Percentiles rank a stretch among this genome's conserved stretches.
Evolutionary conservation across 306 rosid species (phyloP).

Genomic region (Heteromeles arbutifolia): DNA sequence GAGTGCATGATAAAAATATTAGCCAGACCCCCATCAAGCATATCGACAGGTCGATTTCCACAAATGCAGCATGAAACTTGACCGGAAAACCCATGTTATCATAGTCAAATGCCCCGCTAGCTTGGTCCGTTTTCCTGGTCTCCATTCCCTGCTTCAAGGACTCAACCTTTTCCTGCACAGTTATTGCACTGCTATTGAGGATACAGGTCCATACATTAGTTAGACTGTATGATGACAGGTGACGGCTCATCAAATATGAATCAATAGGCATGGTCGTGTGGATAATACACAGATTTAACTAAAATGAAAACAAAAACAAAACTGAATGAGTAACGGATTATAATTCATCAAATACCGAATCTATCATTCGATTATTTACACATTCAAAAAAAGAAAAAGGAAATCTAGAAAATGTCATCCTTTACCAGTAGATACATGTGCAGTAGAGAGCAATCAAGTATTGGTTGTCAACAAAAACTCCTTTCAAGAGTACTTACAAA

Average conservation of each 20-base stretch:
- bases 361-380: not conserved
- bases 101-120: slow-evolving; percentile 18
- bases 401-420: not conserved
- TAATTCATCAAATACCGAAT: not conserved
- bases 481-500: slow-evolving; percentile 3
- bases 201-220: not conserved
- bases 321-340: not conserved
- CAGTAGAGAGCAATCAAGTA: not conserved
- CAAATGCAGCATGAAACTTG: slow-evolving; percentile 11
- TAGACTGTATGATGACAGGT: not conserved
- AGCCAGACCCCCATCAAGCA: not conserved
- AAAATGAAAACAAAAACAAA: not conserved
- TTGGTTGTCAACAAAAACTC: not conserved
- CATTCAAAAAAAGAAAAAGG: not conserved
- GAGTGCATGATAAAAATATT: not conserved
- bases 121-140: slow-evolving; percentile 28
- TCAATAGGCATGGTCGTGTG: not conserved
- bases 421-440: not conserved
- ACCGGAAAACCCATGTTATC: slow-evolving; percentile 39
- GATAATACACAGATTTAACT: not conserved
- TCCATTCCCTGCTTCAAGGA: slow-evolving; percentile 71
- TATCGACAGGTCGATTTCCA: no score
- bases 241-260: not conserved
- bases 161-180: slow-evolving; percentile 67
- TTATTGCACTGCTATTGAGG: not conserved